Evolutionary conservation across 108 stramenopile species (phyloP), one percentile per base, ranked within the genome.

Genomic region (Skeletonema grethae): DNA sequence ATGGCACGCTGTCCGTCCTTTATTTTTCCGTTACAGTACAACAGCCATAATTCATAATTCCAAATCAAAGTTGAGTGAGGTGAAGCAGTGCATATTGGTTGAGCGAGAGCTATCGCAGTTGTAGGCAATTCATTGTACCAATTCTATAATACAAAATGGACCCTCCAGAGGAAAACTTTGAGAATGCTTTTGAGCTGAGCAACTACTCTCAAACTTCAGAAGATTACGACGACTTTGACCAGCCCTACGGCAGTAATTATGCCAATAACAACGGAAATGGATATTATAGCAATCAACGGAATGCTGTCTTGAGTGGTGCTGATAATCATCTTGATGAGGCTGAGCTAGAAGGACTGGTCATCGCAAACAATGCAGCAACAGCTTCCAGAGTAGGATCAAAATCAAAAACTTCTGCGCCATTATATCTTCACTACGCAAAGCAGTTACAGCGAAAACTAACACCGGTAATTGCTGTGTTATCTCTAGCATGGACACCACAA

Each of bases 261-360:
- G 41, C 0, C 20, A 53, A 53, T 1, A 53, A 24, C 8, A 53
- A 22, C 22, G 22, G 50, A 24, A 53, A 53, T 53, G n/a, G 50
- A n/a, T 24, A 53, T 22, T 53, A 53, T 22, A 7, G 8, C 22
- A 53, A 5, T 53, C 50, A 53, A 22, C 7, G 50, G 9, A 15
- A 22, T 7, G 22, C 3, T 53, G 50, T 22, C 22, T 22, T 59
- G 12, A 50, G 34, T 30, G 65, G 48, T 36, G 32, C 22, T 30
- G 76, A 77, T 29, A 46, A 77, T 15, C 57, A 70, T 7, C 39
- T 77, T 4, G 76, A 77, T 61, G 76, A 77, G 45, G 65, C 35
- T 28, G 76, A 77, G 60, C 36, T 77, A 59, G 76, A 77, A 70
- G 76, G 76, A 22, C 60, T 76, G 18, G 39, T 76, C 2, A 66